Evolutionary conservation across 106 monocot genomes (phyloP).

Genomic region (Cymbidium sinense): DNA sequence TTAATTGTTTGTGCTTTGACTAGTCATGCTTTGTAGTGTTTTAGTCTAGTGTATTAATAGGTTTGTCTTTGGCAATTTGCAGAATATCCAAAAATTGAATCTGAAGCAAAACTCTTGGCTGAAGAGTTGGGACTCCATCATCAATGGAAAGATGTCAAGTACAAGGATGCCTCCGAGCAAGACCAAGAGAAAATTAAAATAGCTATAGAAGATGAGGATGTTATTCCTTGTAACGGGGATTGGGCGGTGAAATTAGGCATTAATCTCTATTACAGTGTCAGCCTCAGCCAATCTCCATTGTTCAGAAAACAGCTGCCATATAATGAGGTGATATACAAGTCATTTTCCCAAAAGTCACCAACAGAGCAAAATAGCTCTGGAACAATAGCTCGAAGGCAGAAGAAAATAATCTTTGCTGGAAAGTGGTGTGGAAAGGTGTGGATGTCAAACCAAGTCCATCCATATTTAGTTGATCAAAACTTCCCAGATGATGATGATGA

Average conservation of each 20-base stretch:
- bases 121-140: constrained; percentile 53
- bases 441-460: constrained; percentile 98
- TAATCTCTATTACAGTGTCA: constrained; percentile 80
- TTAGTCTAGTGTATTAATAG: neutral
- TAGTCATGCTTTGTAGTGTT: neutral
- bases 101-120: constrained; percentile 58
- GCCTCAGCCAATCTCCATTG: constrained; percentile 81
- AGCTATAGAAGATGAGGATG: constrained; percentile 79
- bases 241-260: constrained; percentile 93
- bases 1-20: neutral
- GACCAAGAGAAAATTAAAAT: constrained; percentile 43
- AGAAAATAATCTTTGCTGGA: constrained; percentile 74
- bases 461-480: constrained; percentile 32
- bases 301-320: constrained; percentile 95
- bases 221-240: constrained; percentile 65
- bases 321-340: constrained; percentile 81
- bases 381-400: constrained; percentile 40
- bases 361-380: constrained; percentile 11
- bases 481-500: constrained; percentile 20
- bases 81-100: constrained; percentile 80
- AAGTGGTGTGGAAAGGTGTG: constrained; percentile 97
- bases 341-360: constrained; percentile 56
- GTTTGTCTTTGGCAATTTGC: constrained; percentile 10
- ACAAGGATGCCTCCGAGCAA: constrained; percentile 43
- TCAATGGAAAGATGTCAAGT: constrained; percentile 61